Evolutionary conservation across 371 early-diverging fungal species (phyloP).

Genomic region (Syncephalastrum monosporum): DNA sequence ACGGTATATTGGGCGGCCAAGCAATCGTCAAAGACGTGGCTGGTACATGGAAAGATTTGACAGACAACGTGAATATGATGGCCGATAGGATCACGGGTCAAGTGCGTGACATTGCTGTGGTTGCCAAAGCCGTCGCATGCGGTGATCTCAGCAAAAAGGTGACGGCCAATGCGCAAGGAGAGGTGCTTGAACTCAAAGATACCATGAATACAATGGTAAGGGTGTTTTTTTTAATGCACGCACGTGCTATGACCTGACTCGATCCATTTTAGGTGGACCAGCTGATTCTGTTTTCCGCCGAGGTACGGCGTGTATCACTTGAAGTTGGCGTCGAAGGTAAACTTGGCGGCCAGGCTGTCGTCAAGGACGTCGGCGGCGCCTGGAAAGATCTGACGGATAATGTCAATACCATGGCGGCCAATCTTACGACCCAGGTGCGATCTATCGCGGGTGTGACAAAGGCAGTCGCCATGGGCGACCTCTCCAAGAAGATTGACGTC

Average conservation of each 20-base stretch:
- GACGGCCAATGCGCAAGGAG: constrained; percentile 49
- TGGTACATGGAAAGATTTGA: constrained; percentile 61
- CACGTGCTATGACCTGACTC: too few species aligned
- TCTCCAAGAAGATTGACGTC: constrained; percentile 30
- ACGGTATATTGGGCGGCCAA: constrained; percentile 61
- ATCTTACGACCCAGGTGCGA: constrained; percentile 14
- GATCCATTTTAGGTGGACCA: constrained; percentile 27
- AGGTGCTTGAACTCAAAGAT: constrained; percentile 46
- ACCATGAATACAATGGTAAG: constrained; percentile 48
- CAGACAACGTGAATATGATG: constrained; percentile 61
- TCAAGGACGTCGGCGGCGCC: constrained; percentile 51
- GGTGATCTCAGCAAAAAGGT: constrained; percentile 51
- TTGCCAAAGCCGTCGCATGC: constrained; percentile 47
- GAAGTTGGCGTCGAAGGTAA: constrained; percentile 35
- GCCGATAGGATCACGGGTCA: constrained; percentile 46
- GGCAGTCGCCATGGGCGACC: constrained; percentile 40
- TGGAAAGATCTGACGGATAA: constrained; percentile 63
- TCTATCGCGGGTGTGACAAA: constrained; percentile 42
- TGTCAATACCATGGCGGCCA: constrained; percentile 38
- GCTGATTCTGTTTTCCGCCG: constrained; percentile 33
- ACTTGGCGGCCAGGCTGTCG: constrained; percentile 38
- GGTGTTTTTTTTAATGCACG: too few species aligned
- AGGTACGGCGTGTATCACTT: constrained; percentile 34
- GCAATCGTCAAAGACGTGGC: constrained; percentile 62
- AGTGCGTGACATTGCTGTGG: constrained; percentile 47